phyloP scores from a whole-genome alignment of 306 rosid species.

The Senna tora region DNA sequence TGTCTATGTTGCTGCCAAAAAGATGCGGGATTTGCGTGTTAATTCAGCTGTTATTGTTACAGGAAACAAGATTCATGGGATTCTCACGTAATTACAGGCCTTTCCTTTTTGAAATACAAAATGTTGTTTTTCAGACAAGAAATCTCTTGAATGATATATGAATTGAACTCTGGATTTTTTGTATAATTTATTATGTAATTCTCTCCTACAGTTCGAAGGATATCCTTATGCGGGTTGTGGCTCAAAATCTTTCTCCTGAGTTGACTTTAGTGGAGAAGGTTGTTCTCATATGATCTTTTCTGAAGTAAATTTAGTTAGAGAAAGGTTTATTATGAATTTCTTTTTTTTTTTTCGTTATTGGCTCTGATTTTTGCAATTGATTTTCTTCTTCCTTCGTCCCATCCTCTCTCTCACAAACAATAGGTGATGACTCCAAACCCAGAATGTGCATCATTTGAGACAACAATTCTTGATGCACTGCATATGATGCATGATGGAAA shows the following conservation, averaged over 20 bases:
- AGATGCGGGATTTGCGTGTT: conserved; percentile 79
- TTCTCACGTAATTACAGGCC: conserved; percentile 64
- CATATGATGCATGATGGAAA: conserved; percentile 97
- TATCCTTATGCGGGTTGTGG: conserved; percentile 90
- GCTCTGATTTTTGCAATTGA: conserved; percentile 27
- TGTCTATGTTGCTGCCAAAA: conserved; percentile 80
- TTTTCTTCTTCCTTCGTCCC: conserved; percentile 15
- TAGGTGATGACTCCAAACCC: conserved; percentile 97
- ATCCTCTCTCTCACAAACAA: neutral
- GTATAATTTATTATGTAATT: conserved; percentile 37
- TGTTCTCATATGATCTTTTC: conserved; percentile 29
- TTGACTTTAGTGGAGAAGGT: conserved; percentile 79
- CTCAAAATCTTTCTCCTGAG: conserved; percentile 86
- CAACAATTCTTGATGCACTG: conserved; percentile 89
- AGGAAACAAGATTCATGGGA: conserved; percentile 84
- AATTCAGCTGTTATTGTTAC: conserved; percentile 69
- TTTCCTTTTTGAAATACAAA: conserved; percentile 15
- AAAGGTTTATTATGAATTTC: conserved; percentile 44
- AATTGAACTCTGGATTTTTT: conserved; percentile 29
- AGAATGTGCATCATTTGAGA: conserved; percentile 75
- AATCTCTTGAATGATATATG: conserved; percentile 24
- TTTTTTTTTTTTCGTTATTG: conserved; percentile 18
- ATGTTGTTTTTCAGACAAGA: conserved; percentile 1
- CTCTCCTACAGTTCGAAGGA: conserved; percentile 80
- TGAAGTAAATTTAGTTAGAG: conserved; percentile 49